These are phyloP conservation scores for Aspergillus homomorphus DNA, from an alignment of 495 filamentous ascomycete species.

Conservation along the genomic window DNA sequence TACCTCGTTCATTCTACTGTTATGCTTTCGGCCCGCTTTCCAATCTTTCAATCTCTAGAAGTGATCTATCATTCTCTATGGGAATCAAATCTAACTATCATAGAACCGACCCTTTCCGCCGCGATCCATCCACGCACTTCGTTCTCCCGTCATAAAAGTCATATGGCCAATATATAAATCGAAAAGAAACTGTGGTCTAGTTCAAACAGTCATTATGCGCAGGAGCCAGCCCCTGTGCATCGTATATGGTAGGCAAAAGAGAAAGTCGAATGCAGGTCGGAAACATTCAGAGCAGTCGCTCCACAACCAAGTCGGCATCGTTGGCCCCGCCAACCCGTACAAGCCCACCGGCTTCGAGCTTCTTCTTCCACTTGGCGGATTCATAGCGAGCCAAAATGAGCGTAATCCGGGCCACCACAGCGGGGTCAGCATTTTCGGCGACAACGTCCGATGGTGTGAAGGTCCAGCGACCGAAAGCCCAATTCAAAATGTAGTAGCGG, in stretches of 20 bases:
- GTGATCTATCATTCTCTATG: background rate
- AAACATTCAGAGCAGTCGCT: constrained; percentile 34
- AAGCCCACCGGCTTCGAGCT: constrained; percentile 60
- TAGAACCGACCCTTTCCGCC: background rate
- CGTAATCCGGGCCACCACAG: constrained; percentile 67
- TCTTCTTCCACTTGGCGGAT: constrained; percentile 85
- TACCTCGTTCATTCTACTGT: background rate
- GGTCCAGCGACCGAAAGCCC: constrained; percentile 96
- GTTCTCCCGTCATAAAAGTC: background rate
- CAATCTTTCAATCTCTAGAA: background rate
- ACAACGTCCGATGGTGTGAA: constrained; percentile 61
- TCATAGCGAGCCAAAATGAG: constrained; percentile 82
- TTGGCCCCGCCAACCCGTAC: constrained; percentile 43
- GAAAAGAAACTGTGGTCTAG: background rate
- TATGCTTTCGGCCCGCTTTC: background rate
- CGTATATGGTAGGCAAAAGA: background rate
- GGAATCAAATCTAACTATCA: background rate
- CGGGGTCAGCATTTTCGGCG: constrained; percentile 36
- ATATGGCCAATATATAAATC: background rate
- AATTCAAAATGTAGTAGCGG: constrained; percentile 79
- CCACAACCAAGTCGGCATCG: constrained; percentile 34
- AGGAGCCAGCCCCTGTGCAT: constrained; percentile 20
- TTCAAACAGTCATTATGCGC: background rate
- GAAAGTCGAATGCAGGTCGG: background rate
- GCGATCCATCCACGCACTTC: background rate